Base-by-base conservation (phyloP, 2,329 filamentous ascomycete species). In the Colletotrichum cordylinicola region DNA sequence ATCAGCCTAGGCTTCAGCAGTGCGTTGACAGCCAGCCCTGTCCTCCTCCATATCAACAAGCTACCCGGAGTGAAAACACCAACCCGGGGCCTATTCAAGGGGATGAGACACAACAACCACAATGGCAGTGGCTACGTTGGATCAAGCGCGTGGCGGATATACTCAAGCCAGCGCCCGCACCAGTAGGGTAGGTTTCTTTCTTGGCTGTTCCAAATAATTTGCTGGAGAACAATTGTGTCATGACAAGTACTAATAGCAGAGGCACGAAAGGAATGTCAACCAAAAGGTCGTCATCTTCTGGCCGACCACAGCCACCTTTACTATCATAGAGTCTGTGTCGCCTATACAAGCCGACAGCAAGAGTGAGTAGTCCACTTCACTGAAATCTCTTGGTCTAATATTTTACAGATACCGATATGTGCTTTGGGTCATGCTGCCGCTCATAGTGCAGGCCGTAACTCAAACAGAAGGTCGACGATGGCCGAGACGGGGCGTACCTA, bases 1-100 rank as follows among this genome's bases (percentile, higher is more conserved):
- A 21, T 43, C 33, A 13, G 2, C n/a, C 31, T 4, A 5, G 35
- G 13, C 10, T 43, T 15, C 15, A 10, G 2, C 2, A 9, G 37
- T 13, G 6, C 16, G 3, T 4, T 24, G 21, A 2, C 1, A 48
- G 0, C 15, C 21, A 65, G 6, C 4, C 9, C 8, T 2, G 6
- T 5, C 37, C 37, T 27, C 62, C 62, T 10, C 9, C 62, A 1
- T 48, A 66, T 31, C 21, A 4, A 21, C 13, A 66, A 31, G 62
- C 37, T 6, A 65, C 21, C 1, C 9, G 24, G 8, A 6, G 4
- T 24, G 12, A 18, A 16, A 15, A 43, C n/a, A 64, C 12, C 12
- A 4, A 9, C 4, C 7, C 18, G 7, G 10, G 2, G 15, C 0
- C n/a, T 21, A 10, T 4, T 18, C 13, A 7, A 18, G 2, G 3